Conservation (phyloP, 2,329 filamentous ascomycete species). For the Pseudopyrenochaeta lycopersici region DNA sequence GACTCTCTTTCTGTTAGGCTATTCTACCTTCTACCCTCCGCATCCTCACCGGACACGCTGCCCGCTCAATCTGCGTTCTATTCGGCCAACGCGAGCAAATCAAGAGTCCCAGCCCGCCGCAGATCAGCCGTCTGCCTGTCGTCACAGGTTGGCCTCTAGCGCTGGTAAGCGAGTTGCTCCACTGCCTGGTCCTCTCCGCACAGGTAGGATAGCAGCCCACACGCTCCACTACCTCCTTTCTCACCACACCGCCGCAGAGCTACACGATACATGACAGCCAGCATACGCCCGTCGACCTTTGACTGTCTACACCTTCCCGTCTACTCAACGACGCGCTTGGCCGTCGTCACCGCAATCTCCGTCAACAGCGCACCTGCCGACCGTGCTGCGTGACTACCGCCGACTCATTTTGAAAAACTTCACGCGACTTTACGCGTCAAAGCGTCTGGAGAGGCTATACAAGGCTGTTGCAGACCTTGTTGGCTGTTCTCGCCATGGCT, state of each 20-base stretch:
- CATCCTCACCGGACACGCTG: not conserved
- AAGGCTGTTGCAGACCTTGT: slow-evolving; percentile 36
- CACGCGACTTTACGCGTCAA: slow-evolving; percentile 54
- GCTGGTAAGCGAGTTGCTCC: slow-evolving; percentile 42
- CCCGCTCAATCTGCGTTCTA: not conserved
- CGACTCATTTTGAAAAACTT: slow-evolving; percentile 32
- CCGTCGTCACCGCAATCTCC: slow-evolving; percentile 47
- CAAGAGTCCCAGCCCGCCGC: slow-evolving; percentile 17
- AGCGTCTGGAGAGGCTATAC: slow-evolving; percentile 40
- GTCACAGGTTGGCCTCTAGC: slow-evolving; percentile 43
- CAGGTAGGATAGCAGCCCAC: slow-evolving; percentile 40
- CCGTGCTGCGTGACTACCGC: slow-evolving; percentile 34
- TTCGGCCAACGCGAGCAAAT: slow-evolving; percentile 9
- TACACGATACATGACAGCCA: slow-evolving; percentile 24
- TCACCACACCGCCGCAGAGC: slow-evolving; percentile 23
- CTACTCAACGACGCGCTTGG: slow-evolving; percentile 21
- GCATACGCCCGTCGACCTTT: slow-evolving; percentile 26
- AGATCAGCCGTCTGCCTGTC: slow-evolving; percentile 22
- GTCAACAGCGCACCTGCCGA: slow-evolving; percentile 30
- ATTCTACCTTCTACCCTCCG: not conserved
- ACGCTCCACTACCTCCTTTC: slow-evolving; percentile 33
- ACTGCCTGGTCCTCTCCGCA: slow-evolving; percentile 41
- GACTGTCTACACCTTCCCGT: slow-evolving; percentile 22
- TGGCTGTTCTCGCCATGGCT: slow-evolving; percentile 54
- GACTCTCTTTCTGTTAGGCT: not conserved